These are phyloP conservation scores for Imleria badia DNA, from an alignment of 768 basidiomycete species.

Conservation along the genomic window DNA sequence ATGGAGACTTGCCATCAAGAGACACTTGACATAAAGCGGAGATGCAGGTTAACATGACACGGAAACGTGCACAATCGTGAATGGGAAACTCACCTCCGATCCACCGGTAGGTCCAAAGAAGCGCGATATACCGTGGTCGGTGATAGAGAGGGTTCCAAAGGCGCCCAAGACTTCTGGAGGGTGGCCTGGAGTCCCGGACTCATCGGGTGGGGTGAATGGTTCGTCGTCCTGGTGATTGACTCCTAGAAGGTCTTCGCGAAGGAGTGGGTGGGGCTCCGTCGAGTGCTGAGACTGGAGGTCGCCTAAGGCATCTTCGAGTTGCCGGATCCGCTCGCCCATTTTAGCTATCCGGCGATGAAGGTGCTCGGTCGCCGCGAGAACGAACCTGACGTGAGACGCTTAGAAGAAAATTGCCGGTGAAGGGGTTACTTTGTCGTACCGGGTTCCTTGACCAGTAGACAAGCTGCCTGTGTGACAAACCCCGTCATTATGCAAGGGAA, in stretches of 20 bases:
- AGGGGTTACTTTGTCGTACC: constrained; percentile 37
- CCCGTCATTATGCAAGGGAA: neutral
- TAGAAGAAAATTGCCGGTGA: constrained; percentile 4
- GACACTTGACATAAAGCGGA: constrained; percentile 28
- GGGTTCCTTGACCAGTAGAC: constrained; percentile 77
- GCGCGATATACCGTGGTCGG: constrained; percentile 57
- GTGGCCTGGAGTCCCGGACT: constrained; percentile 9
- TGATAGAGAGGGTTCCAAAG: constrained; percentile 60
- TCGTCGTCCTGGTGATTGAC: constrained; percentile 32
- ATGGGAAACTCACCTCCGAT: constrained; percentile 51
- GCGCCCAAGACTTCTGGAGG: constrained; percentile 50
- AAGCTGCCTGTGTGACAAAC: constrained; percentile 50
- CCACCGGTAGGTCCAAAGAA: constrained; percentile 71
- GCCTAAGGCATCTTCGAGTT: constrained; percentile 61
- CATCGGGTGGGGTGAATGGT: constrained; percentile 24
- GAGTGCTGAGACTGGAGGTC: constrained; percentile 50
- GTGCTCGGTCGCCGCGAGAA: constrained; percentile 65
- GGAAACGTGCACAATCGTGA: constrained; percentile 7
- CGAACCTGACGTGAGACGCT: constrained; percentile 39
- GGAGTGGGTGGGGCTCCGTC: constrained; percentile 56
- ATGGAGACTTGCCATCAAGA: constrained; percentile 30
- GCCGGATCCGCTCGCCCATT: constrained; percentile 53
- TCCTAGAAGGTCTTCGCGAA: constrained; percentile 51
- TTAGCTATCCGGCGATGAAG: constrained; percentile 55
- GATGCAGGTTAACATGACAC: constrained; percentile 8